phyloP scores from a whole-genome alignment of 345 rosid genomes.

The Syzygium grande region DNA sequence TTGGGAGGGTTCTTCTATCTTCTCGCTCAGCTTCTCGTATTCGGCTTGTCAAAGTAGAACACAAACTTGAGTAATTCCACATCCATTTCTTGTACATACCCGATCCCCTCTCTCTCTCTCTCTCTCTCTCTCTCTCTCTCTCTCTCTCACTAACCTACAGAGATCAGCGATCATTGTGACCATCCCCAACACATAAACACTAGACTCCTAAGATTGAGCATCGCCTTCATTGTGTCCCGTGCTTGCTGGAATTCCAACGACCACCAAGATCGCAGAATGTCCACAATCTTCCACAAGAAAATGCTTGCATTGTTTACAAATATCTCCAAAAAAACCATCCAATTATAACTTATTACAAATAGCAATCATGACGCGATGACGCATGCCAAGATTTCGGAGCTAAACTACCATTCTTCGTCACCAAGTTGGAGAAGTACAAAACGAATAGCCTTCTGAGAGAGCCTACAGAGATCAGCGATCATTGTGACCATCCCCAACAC shows the following conservation, averaged over 20 bases:
- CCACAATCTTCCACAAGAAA: background rate
- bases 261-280: background rate
- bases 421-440: background rate
- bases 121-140: background rate
- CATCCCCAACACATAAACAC: background rate
- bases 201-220: background rate
- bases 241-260: conserved; percentile 39
- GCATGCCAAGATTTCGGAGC: background rate
- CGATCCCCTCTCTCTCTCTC: background rate
- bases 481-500: no score
- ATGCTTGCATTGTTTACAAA: background rate
- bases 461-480: no score
- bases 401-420: background rate
- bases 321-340: background rate
- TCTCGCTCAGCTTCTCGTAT: conserved; percentile 34
- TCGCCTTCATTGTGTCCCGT: conserved; percentile 41
- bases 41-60: conserved; percentile 18
- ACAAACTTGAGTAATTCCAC: background rate
- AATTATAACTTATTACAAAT: no score
- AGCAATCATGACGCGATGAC: background rate
- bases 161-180: background rate
- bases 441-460: no score
- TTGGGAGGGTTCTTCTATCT: conserved; percentile 25
- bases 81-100: background rate
- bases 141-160: background rate